Conservation (phyloP, 208 protist species). For the Acanthamoeba rhysodes region DNA sequence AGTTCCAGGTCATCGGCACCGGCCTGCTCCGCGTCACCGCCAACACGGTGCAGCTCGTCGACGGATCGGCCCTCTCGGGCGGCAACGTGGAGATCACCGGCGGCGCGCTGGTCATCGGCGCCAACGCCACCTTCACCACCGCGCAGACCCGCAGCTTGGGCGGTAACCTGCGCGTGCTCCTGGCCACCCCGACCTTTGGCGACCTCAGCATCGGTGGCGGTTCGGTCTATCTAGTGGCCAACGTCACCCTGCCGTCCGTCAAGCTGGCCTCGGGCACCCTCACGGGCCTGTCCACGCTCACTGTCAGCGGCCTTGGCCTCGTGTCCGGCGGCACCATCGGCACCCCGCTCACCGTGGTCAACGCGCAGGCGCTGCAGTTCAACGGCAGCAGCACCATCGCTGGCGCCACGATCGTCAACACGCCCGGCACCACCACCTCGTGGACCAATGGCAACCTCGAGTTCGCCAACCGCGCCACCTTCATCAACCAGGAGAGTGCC, state of each 20-base stretch:
- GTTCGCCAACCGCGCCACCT: conserved; percentile 1
- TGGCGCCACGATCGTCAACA: conserved; percentile 63
- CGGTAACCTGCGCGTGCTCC: conserved; percentile 15
- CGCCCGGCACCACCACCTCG: neutral
- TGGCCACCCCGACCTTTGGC: conserved; percentile 40
- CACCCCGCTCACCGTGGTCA: conserved; percentile 37
- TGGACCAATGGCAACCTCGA: conserved; percentile 22
- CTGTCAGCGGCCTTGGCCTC: neutral
- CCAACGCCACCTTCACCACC: neutral
- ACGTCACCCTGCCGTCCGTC: conserved; percentile 12
- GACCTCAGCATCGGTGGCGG: conserved; percentile 41
- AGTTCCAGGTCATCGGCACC: neutral
- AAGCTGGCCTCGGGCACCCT: conserved; percentile 30
- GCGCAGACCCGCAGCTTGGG: neutral
- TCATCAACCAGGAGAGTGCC: conserved; percentile 41
- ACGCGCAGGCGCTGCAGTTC: conserved; percentile 24
- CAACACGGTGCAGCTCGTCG: conserved; percentile 10
- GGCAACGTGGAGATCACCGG: neutral
- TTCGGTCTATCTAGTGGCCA: conserved; percentile 7
- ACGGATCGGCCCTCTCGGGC: conserved; percentile 24
- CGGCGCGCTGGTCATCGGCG: conserved; percentile 29
- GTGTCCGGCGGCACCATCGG: conserved; percentile 25
- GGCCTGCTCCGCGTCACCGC: conserved; percentile 19
- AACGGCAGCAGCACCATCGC: conserved; percentile 42
- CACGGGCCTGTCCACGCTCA: conserved; percentile 47